phyloP scores from a whole-genome alignment of 257 asterid genomes.

The Hygrophila difformis region DNA sequence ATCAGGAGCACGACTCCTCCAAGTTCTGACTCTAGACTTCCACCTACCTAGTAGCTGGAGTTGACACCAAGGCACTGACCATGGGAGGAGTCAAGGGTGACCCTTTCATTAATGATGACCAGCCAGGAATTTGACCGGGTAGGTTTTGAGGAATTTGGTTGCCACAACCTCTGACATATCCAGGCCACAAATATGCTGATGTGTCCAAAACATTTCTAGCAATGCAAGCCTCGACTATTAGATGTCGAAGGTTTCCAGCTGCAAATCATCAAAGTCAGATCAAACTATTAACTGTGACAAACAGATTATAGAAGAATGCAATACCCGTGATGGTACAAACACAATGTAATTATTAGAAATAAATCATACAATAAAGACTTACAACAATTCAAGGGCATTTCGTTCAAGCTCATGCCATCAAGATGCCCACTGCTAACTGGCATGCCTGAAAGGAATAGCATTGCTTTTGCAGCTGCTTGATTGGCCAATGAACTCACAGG shows the following conservation, averaged over 20 bases:
- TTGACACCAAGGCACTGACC: conserved; percentile 69
- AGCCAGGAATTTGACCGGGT: conserved; percentile 69
- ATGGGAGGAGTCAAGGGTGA: conserved; percentile 68
- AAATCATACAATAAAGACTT: conserved; percentile 31
- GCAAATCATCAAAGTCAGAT: conserved; percentile 21
- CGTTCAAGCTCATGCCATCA: conserved; percentile 80
- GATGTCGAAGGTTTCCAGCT: conserved; percentile 88
- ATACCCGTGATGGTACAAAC: conserved; percentile 14
- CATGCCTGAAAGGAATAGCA: conserved; percentile 80
- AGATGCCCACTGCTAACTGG: conserved; percentile 70
- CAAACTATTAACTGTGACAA: conserved; percentile 8
- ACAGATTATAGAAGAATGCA: conserved; percentile 3
- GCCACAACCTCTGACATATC: conserved; percentile 79
- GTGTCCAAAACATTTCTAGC: conserved; percentile 90
- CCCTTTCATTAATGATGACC: conserved; percentile 88
- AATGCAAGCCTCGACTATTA: conserved; percentile 94
- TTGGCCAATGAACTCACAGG: conserved; percentile 76
- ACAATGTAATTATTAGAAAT: conserved; percentile 8
- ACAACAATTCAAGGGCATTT: conserved; percentile 70
- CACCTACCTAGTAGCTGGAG: conserved; percentile 92
- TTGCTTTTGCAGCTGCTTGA: conserved; percentile 94
- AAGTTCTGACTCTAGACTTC: conserved; percentile 18
- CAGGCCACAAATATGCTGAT: conserved; percentile 92
- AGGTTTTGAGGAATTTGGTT: conserved; percentile 70
- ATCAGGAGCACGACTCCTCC: too few species aligned